Conservation (phyloP, 768 basidiomycete species). For the Boletus rubescentipes region DNA sequence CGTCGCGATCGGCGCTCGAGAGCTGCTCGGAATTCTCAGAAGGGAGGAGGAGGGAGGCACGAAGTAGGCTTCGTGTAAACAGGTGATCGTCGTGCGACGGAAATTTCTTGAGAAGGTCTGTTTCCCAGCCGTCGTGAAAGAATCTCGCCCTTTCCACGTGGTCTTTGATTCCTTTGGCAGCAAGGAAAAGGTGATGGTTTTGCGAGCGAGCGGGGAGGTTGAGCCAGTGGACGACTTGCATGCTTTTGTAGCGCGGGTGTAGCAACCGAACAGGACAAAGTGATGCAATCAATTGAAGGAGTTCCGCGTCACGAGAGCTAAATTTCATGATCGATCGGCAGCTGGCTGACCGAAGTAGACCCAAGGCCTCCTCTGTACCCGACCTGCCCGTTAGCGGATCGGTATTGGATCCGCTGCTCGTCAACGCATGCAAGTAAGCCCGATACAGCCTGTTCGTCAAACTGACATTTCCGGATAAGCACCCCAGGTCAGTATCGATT, state of each 20-base stretch:
- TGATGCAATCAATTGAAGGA: slow-evolving; percentile 33
- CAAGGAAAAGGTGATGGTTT: slow-evolving; percentile 22
- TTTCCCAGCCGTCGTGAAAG: slow-evolving; percentile 3
- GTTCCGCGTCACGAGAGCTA: slow-evolving; percentile 20
- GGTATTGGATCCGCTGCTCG: slow-evolving; percentile 32
- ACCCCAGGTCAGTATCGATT: slow-evolving; percentile 31
- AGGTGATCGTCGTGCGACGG: slow-evolving; percentile 3
- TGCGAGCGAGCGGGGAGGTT: slow-evolving; percentile 27
- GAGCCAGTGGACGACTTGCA: slow-evolving; percentile 39
- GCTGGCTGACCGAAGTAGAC: slow-evolving; percentile 36
- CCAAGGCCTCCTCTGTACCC: slow-evolving; percentile 44
- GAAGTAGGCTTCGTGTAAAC: slow-evolving; percentile 11
- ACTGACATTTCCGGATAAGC: slow-evolving; percentile 24
- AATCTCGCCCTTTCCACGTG: slow-evolving; percentile 14
- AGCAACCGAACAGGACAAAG: slow-evolving; percentile 26
- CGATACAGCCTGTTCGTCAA: slow-evolving; percentile 33
- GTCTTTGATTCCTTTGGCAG: slow-evolving; percentile 27
- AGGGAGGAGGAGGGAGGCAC: slow-evolving; percentile 12
- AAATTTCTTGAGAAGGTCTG: background rate
- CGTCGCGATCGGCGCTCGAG: background rate
- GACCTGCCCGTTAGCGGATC: slow-evolving; percentile 46
- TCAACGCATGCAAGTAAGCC: slow-evolving; percentile 46
- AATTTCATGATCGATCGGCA: slow-evolving; percentile 40
- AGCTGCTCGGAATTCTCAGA: background rate
- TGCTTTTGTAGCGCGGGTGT: slow-evolving; percentile 32